Evolutionary conservation across 768 basidiomycete species (phyloP), one percentile per base, ranked within the genome.

Genomic region (Coprinopsis sp.): DNA sequence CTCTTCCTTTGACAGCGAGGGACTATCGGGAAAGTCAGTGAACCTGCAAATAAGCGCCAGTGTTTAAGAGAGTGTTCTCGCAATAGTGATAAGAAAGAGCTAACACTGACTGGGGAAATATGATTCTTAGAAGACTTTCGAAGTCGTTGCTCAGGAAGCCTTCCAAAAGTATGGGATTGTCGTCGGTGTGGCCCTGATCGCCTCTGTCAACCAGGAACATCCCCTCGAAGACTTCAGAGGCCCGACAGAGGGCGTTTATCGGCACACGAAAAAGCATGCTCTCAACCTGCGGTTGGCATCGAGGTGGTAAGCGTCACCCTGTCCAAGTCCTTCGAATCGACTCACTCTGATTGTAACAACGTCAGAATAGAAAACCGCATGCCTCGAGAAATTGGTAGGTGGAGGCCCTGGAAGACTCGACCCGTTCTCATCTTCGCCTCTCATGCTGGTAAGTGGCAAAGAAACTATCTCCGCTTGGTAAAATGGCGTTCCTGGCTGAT

Each of bases 81-180:
- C 18, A n/a, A n/a, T n/a, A n/a, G n/a, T n/a, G n/a, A n/a, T n/a
- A 27, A 8, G 4, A 2, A 25, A 6, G 3, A 14, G 8, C 22
- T 16, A 6, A 16, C 25, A 46, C 56, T 30, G 25, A 57, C 56
- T 48, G 33, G 4, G 58, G 58, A 28, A 54, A 54, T 2, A 59
- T 22, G 3, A 55, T 31, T 21, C 43, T 50, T 14, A 57, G 39
- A 14, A 61, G 43, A 10, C 44, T 47, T 19, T 45, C 33, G 29
- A 60, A 55, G 33, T 58, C 51, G 2, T 31, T 28, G 28, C 48
- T 50, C 16, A 19, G 21, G 18, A 54, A 40, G 3, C 54, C 55
- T 3, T 51, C 41, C 8, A 60, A 34, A n/a, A 41, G 33, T 27
- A 60, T 42, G 1, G 59, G 59, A n/a, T 49, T 28, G 0, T 34